These are phyloP conservation scores for Meyerozyma sp. DNA, from an alignment of 1,139 yeast species.

Conservation along the genomic window DNA sequence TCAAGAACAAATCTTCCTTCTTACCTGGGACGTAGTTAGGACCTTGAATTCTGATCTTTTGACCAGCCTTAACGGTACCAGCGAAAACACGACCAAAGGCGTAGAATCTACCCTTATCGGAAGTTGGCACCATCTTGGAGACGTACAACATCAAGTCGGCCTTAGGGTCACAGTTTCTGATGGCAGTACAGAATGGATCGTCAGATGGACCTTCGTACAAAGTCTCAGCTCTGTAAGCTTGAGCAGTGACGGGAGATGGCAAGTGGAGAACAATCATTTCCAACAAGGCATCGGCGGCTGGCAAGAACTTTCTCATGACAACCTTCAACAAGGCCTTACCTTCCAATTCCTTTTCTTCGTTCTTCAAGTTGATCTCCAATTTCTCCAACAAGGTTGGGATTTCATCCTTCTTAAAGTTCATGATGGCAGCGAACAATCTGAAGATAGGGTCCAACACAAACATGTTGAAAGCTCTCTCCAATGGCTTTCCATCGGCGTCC, in stretches of 20 bases:
- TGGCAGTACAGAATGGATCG: conserved; percentile 86
- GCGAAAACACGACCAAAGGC: conserved; percentile 99
- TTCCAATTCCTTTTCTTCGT: conserved; percentile 95
- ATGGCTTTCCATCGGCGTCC: conserved; percentile 91
- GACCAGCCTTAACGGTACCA: conserved; percentile 98
- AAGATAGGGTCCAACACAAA: conserved; percentile 98
- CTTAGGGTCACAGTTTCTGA: conserved; percentile 97
- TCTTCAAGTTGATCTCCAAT: conserved; percentile 74
- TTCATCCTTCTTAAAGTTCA: conserved; percentile 75
- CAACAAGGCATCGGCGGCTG: conserved; percentile 99
- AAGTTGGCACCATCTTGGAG: conserved; percentile 99
- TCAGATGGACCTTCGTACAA: conserved; percentile 99
- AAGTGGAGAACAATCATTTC: conserved; percentile 98
- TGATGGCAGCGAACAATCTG: conserved; percentile 91
- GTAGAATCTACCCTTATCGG: conserved; percentile 99
- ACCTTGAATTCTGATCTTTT: conserved; percentile 99
- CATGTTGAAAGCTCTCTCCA: conserved; percentile 99
- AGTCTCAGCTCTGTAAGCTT: conserved; percentile 97
- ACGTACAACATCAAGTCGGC: conserved; percentile 99
- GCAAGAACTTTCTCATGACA: conserved; percentile 99
- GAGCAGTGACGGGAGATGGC: conserved; percentile 99
- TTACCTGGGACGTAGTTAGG: conserved; percentile 98
- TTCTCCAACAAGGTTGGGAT: conserved; percentile 79
- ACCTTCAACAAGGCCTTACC: conserved; percentile 98
- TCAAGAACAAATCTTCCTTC: conserved; percentile 95